Conservation (phyloP, 768 basidiomycete genomes). For the Hydnum rufescens region DNA sequence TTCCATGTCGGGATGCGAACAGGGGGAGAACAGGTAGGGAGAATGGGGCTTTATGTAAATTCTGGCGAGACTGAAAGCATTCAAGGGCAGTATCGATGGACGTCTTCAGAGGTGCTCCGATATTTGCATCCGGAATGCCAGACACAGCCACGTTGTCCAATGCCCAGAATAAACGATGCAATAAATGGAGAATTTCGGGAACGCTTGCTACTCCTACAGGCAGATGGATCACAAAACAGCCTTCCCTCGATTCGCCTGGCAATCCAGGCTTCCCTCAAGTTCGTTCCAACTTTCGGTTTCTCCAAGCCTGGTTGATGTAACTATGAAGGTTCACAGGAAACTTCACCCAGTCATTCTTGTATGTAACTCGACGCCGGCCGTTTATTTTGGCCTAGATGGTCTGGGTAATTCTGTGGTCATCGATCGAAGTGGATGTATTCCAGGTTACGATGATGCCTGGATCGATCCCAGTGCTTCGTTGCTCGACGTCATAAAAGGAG, state of each 20-base stretch:
- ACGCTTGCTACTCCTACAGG: neutral
- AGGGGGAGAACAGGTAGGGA: too few relatives aligned
- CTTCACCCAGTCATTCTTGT: neutral
- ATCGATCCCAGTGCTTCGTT: neutral
- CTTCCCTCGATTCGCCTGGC: neutral
- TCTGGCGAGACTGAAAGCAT: too few relatives aligned
- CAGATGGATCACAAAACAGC: neutral
- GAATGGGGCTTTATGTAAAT: too few relatives aligned
- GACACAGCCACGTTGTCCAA: too few relatives aligned
- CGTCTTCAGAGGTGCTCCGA: too few relatives aligned
- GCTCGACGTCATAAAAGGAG: neutral
- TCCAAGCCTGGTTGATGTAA: neutral
- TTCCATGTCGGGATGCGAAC: too few relatives aligned
- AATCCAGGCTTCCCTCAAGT: neutral
- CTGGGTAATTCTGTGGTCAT: neutral
- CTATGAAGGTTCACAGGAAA: neutral
- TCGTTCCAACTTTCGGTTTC: neutral
- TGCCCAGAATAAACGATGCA: too few relatives aligned
- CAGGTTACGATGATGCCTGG: conserved; percentile 1
- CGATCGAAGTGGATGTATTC: conserved; percentile 5
- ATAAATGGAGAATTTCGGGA: too few relatives aligned
- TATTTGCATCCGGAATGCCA: too few relatives aligned
- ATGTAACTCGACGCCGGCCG: neutral
- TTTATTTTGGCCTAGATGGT: neutral
- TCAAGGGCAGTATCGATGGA: too few relatives aligned